These are phyloP conservation scores for Petunia axillaris DNA, from an alignment of 257 asterid species.

Conservation along the genomic window DNA sequence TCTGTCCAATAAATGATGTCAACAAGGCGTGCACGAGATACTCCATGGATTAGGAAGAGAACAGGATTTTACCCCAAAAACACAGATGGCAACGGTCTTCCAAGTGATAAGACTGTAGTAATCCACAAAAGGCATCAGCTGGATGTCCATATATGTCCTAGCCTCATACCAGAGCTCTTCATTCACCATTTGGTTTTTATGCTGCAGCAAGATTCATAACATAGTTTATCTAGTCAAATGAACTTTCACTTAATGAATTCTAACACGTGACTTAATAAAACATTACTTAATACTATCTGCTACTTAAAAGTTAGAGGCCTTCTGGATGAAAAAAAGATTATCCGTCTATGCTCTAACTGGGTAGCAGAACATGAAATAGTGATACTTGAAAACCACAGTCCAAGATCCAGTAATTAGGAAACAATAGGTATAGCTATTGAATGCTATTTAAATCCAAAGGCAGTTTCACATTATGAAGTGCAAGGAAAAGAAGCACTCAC, in stretches of 20 bases:
- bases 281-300: background rate
- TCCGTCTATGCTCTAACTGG: background rate
- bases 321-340: no score
- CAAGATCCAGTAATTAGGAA: background rate
- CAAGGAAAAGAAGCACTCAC: constrained; percentile 47
- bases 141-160: constrained; percentile 79
- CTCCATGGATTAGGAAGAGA: constrained; percentile 40
- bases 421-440: background rate
- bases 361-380: constrained; percentile 8
- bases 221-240: constrained; percentile 10
- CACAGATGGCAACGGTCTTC: constrained; percentile 92
- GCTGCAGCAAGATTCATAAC: constrained; percentile 53
- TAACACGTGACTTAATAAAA: background rate
- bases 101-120: constrained; percentile 89
- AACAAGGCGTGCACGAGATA: constrained; percentile 41
- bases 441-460: background rate
- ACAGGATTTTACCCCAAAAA: constrained; percentile 79
- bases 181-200: constrained; percentile 95
- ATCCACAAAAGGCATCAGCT: constrained; percentile 96
- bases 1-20: constrained; percentile 67
- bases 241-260: constrained; percentile 8
- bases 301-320: background rate
- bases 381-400: constrained; percentile 5
- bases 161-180: constrained; percentile 98
- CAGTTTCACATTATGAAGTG: background rate